Evolutionary conservation across 148 eudicot species (phyloP).

Genomic region (Rhododendron molle): DNA sequence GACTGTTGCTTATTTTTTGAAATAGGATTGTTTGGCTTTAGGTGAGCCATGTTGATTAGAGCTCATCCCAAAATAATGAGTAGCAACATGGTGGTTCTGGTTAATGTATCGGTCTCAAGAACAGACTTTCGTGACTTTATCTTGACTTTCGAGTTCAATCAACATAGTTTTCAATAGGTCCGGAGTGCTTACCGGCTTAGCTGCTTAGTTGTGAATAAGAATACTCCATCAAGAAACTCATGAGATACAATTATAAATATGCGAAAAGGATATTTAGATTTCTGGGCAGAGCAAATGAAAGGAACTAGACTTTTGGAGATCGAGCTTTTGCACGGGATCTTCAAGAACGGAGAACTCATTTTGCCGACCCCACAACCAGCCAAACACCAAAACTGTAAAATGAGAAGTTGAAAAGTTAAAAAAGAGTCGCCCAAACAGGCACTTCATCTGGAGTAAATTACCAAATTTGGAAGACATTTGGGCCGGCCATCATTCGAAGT

Average conservation of each 20-base stretch:
- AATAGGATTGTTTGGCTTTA: background rate
- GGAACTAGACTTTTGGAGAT: background rate
- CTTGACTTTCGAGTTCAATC: background rate
- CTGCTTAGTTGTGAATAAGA: background rate
- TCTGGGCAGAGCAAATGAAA: background rate
- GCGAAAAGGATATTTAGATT: background rate
- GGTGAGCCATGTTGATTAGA: background rate
- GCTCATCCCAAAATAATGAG: background rate
- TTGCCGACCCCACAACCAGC: no score
- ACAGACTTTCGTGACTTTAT: background rate
- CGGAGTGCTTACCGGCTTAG: background rate
- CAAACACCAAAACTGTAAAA: no score
- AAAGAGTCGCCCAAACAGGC: no score
- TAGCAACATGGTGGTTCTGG: background rate
- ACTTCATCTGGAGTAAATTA: background rate
- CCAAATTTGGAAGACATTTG: background rate
- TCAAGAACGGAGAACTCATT: no score
- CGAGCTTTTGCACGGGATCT: no score
- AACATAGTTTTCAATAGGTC: background rate
- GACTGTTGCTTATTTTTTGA: background rate
- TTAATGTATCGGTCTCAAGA: background rate
- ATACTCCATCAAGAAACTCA: background rate
- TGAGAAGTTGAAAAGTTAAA: no score
- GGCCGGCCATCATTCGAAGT: background rate
- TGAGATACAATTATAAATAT: background rate